These are phyloP conservation scores for Mycena kentingensis DNA, from an alignment of 768 basidiomycete genomes.

Conservation along the genomic window DNA sequence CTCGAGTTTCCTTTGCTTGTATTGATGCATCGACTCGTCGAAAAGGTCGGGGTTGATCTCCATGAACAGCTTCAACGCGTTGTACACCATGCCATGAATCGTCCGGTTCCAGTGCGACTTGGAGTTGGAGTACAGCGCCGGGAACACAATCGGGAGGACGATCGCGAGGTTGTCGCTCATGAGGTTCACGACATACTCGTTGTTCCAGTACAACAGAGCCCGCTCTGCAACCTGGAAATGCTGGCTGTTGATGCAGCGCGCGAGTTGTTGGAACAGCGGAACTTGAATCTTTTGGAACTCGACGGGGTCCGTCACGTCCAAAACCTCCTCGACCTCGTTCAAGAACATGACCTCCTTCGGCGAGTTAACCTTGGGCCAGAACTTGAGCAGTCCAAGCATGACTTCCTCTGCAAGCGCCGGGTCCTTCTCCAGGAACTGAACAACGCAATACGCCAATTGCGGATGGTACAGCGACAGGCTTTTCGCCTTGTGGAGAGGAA, in stretches of 20 bases:
- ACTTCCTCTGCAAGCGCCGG: slow-evolving; percentile 91
- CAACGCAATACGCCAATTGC: slow-evolving; percentile 98
- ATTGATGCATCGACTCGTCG: slow-evolving; percentile 90
- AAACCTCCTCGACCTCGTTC: slow-evolving; percentile 97
- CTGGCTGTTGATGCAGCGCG: slow-evolving; percentile 97
- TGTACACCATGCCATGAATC: slow-evolving; percentile 99
- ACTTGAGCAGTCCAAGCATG: slow-evolving; percentile 92
- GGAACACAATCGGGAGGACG: slow-evolving; percentile 95
- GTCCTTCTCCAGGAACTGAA: slow-evolving; percentile 98
- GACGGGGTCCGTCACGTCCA: slow-evolving; percentile 95
- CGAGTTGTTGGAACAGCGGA: slow-evolving; percentile 89
- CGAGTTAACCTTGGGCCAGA: slow-evolving; percentile 99
- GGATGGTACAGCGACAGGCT: slow-evolving; percentile 97
- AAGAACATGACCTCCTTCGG: slow-evolving; percentile 99
- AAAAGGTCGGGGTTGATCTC: slow-evolving; percentile 98
- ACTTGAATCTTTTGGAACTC: slow-evolving; percentile 97
- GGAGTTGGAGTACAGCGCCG: slow-evolving; percentile 92
- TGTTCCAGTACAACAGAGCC: slow-evolving; percentile 98
- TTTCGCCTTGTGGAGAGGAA: slow-evolving; percentile 98
- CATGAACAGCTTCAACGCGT: slow-evolving; percentile 98
- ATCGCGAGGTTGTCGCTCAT: slow-evolving; percentile 94
- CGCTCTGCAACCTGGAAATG: slow-evolving; percentile 99
- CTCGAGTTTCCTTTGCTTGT: slow-evolving; percentile 86
- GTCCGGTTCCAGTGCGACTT: slow-evolving; percentile 99
- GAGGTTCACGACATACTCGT: slow-evolving; percentile 98